These are phyloP conservation scores for Trichoderma afroharzianum DNA, from an alignment of 2,329 filamentous ascomycete species.

Conservation along the genomic window DNA sequence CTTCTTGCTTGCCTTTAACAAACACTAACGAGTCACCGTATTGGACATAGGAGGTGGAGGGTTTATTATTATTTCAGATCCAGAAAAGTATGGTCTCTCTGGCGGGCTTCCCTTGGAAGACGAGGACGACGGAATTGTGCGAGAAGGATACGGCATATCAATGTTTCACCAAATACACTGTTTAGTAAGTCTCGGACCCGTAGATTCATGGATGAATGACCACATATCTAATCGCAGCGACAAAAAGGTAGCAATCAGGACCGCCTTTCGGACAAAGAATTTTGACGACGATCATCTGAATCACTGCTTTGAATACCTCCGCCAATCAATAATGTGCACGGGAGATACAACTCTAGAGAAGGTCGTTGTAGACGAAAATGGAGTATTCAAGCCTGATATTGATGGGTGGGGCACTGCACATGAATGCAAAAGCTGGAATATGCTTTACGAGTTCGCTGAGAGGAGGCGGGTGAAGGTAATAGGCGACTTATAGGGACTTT, in stretches of 20 bases:
- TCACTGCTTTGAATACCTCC: neutral
- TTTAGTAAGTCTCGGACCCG: conserved; percentile 43
- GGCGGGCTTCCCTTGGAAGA: conserved; percentile 40
- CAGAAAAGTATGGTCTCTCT: neutral
- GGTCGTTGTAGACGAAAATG: neutral
- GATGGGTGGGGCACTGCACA: neutral
- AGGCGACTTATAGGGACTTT: neutral
- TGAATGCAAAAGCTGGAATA: neutral
- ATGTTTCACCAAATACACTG: neutral
- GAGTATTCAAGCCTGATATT: neutral
- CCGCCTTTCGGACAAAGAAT: neutral
- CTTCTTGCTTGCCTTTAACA: neutral
- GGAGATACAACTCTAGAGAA: neutral
- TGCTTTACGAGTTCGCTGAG: neutral
- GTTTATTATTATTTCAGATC: neutral
- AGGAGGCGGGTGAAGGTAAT: neutral
- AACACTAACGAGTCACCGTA: neutral
- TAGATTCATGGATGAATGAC: conserved; percentile 30
- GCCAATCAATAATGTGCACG: neutral
- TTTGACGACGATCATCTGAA: neutral
- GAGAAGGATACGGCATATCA: neutral
- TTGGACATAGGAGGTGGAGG: neutral
- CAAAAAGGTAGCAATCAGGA: neutral
- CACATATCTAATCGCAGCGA: neutral
- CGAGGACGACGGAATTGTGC: neutral